phyloP scores from a whole-genome alignment of 169 alveolate genomes.

The Cryptosporidium sp. region DNA sequence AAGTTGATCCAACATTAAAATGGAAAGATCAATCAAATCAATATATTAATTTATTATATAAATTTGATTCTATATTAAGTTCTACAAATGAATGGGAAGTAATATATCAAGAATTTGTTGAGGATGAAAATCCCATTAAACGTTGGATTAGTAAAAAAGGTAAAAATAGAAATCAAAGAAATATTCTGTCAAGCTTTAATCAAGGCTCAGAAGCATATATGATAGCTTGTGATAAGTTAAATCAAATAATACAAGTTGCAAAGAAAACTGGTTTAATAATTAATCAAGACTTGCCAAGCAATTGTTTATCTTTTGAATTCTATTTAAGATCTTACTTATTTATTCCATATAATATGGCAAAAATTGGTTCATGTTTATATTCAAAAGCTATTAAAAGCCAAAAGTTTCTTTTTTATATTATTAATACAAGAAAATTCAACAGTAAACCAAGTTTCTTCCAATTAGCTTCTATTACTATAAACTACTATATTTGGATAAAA shows the following conservation, averaged over 20 bases:
- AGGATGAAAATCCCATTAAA: conserved; percentile 52
- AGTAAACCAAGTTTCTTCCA: conserved; percentile 21
- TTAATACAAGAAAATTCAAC: not conserved
- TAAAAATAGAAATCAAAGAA: conserved; percentile 3
- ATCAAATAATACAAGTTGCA: conserved; percentile 2
- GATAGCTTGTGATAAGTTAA: conserved; percentile 12
- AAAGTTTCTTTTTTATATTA: not conserved
- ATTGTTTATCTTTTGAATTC: conserved; percentile 43
- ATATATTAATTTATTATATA: not conserved
- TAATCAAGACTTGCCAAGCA: not conserved
- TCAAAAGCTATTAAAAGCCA: not conserved
- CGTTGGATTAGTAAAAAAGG: conserved; percentile 56
- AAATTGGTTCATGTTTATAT: conserved; percentile 39
- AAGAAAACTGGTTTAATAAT: conserved; percentile 1
- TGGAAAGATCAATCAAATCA: conserved; percentile 40
- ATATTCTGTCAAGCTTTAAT: conserved; percentile 36
- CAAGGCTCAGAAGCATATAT: conserved; percentile 68
- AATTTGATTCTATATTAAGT: not conserved
- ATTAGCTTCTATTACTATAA: conserved; percentile 14
- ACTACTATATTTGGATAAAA: conserved; percentile 22
- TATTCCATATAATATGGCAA: conserved; percentile 22
- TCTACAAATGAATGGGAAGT: conserved; percentile 15
- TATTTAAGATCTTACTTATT: conserved; percentile 40
- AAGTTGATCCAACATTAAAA: conserved; percentile 1
- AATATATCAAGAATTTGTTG: conserved; percentile 13